These are phyloP conservation scores for Oenanthe sinensis DNA, from an alignment of 129 eudicot genomes.

Conservation along the genomic window DNA sequence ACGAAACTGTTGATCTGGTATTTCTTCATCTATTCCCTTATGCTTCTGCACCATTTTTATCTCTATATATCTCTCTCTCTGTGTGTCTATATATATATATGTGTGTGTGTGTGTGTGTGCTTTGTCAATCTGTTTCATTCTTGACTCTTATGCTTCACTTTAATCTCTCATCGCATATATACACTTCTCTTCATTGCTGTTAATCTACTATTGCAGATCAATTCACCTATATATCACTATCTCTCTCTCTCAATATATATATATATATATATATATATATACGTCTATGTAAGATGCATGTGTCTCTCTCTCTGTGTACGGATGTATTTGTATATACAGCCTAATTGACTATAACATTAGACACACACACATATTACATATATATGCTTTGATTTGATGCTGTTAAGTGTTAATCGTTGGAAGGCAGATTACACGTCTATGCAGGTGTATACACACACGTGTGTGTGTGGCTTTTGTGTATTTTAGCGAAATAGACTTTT, in stretches of 20 bases:
- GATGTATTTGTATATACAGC: not conserved
- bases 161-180: not conserved
- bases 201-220: not conserved
- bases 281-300: slow-evolving; percentile 2
- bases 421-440: no score
- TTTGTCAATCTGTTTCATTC: not conserved
- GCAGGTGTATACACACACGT: not conserved
- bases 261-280: no score
- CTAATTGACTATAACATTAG: not conserved
- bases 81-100: not conserved
- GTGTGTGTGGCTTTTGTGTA: not conserved
- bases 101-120: not conserved
- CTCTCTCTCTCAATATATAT: no score
- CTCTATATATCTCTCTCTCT: no score
- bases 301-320: not conserved
- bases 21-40: not conserved
- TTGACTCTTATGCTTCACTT: not conserved
- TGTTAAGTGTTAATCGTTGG: not conserved
- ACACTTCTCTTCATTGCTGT: not conserved
- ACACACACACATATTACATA: not conserved
- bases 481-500: not conserved
- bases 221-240: not conserved
- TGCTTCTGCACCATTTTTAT: not conserved
- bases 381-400: not conserved
- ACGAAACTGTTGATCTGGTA: slow-evolving; percentile 4